Evolutionary conservation across 805 yeast species (phyloP).

Genomic region (Middelhovenomyces tepae): DNA sequence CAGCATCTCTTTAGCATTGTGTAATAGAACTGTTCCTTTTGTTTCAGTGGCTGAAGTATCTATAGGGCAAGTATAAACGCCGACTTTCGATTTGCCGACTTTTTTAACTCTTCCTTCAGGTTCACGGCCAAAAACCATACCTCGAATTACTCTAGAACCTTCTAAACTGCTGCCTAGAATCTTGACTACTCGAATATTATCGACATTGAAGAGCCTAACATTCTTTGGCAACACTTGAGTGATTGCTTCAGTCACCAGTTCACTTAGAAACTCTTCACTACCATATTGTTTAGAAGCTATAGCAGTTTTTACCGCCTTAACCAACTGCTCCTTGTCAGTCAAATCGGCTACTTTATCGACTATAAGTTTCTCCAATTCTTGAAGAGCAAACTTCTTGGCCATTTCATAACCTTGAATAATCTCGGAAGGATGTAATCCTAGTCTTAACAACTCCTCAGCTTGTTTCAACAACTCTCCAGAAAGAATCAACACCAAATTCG

Average conservation of each 20-base stretch:
- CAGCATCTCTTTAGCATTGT: conserved; percentile 94
- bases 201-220: conserved; percentile 71
- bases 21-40: conserved; percentile 91
- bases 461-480: conserved; percentile 88
- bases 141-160: conserved; percentile 74
- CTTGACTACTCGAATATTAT: conserved; percentile 89
- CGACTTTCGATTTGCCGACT: conserved; percentile 69
- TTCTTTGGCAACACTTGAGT: conserved; percentile 64
- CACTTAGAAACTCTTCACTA: conserved; percentile 65
- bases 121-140: conserved; percentile 96
- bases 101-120: conserved; percentile 88
- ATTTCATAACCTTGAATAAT: conserved; percentile 85
- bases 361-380: conserved; percentile 47
- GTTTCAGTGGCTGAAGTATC: conserved; percentile 97
- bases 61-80: conserved; percentile 85
- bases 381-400: conserved; percentile 69
- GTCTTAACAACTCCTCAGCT: conserved; percentile 72
- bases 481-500: conserved; percentile 81
- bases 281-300: conserved; percentile 93
- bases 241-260: conserved; percentile 78
- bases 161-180: conserved; percentile 84
- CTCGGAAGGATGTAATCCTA: conserved; percentile 88
- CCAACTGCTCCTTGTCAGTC: conserved; percentile 43
- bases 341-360: conserved; percentile 56
- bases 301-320: conserved; percentile 75